A percentile compares a stretch with the other conserved stretches of the same genome.
phyloP scores from a whole-genome alignment of 768 basidiomycete genomes.

The Boletus rufocinnamomeus region DNA sequence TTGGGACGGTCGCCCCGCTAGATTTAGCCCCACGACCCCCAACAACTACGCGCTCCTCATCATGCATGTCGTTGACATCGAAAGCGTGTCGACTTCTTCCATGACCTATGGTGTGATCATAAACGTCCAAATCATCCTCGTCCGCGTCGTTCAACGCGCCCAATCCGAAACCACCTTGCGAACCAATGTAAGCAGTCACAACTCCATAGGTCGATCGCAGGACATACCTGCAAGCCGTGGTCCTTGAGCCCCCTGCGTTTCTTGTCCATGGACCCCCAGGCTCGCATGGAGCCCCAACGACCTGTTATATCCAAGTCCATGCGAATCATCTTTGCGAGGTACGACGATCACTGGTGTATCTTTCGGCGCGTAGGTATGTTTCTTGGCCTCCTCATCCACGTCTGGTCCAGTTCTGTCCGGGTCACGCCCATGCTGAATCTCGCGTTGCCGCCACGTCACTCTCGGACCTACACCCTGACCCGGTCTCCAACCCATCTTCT shows the following conservation, averaged over 20 bases:
- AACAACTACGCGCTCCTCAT: constrained; percentile 56
- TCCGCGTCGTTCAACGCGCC: constrained; percentile 93
- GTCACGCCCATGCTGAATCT: constrained; percentile 62
- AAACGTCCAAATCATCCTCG: constrained; percentile 87
- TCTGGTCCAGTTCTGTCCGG: constrained; percentile 42
- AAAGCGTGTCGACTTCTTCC: constrained; percentile 60
- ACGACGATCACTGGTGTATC: constrained; percentile 69
- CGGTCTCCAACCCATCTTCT: constrained; percentile 93
- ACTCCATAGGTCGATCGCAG: not conserved
- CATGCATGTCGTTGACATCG: constrained; percentile 62
- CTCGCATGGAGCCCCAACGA: constrained; percentile 63
- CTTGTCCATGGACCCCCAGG: constrained; percentile 42
- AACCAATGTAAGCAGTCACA: constrained; percentile 6
- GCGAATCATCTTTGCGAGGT: constrained; percentile 69
- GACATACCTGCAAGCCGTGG: constrained; percentile 59
- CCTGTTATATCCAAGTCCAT: constrained; percentile 82
- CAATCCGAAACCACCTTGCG: constrained; percentile 79
- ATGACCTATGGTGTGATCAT: constrained; percentile 49
- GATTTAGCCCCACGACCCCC: constrained; percentile 34
- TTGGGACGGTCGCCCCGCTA: constrained; percentile 1
- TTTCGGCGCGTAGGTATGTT: constrained; percentile 83
- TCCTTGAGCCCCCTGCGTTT: constrained; percentile 35
- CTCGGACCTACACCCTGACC: constrained; percentile 95
- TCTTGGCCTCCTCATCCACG: constrained; percentile 79
- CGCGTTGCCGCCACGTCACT: constrained; percentile 73